Evolutionary conservation across 768 basidiomycete genomes (phyloP).

Genomic region (Obba rivulosa): DNA sequence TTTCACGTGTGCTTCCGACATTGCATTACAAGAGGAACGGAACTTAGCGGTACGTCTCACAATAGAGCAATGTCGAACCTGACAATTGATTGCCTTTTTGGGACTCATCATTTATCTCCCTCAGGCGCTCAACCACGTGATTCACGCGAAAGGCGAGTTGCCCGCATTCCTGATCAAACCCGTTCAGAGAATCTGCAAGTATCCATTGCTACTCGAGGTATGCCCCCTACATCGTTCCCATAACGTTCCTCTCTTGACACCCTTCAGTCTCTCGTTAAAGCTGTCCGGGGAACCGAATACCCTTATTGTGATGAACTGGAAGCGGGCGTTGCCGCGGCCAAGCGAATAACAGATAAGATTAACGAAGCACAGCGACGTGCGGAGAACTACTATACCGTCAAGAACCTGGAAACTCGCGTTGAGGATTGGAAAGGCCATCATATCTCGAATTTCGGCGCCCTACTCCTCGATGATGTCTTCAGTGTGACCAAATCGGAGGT

Average conservation of each 20-base stretch:
- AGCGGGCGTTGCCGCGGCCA: slow-evolving; percentile 78
- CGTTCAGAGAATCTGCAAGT: slow-evolving; percentile 97
- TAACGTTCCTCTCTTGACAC: slow-evolving; percentile 3
- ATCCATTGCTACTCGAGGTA: slow-evolving; percentile 90
- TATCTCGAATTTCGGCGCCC: slow-evolving; percentile 87
- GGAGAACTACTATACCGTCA: slow-evolving; percentile 88
- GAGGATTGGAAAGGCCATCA: slow-evolving; percentile 99
- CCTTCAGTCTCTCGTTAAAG: slow-evolving; percentile 68
- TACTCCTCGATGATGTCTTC: slow-evolving; percentile 93
- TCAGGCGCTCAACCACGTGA: slow-evolving; percentile 75
- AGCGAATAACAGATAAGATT: slow-evolving; percentile 91
- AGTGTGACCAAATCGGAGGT: slow-evolving; percentile 94
- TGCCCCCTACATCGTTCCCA: slow-evolving; percentile 26
- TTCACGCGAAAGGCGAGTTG: slow-evolving; percentile 88
- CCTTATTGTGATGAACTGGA: slow-evolving; percentile 76
- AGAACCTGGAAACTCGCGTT: slow-evolving; percentile 78
- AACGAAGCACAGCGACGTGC: slow-evolving; percentile 92
- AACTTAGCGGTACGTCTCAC: slow-evolving; percentile 57
- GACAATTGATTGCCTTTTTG: slow-evolving; percentile 10
- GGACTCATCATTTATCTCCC: slow-evolving; percentile 21
- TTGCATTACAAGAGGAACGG: slow-evolving; percentile 62
- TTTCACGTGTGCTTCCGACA: slow-evolving; percentile 31
- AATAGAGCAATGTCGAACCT: not conserved
- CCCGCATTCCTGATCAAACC: slow-evolving; percentile 98
- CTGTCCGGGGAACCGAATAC: slow-evolving; percentile 56